Percentiles rank a stretch among this genome's conserved stretches.
Evolutionary conservation across 768 basidiomycete species (phyloP).

Genomic region (Peribolospora baueri): DNA sequence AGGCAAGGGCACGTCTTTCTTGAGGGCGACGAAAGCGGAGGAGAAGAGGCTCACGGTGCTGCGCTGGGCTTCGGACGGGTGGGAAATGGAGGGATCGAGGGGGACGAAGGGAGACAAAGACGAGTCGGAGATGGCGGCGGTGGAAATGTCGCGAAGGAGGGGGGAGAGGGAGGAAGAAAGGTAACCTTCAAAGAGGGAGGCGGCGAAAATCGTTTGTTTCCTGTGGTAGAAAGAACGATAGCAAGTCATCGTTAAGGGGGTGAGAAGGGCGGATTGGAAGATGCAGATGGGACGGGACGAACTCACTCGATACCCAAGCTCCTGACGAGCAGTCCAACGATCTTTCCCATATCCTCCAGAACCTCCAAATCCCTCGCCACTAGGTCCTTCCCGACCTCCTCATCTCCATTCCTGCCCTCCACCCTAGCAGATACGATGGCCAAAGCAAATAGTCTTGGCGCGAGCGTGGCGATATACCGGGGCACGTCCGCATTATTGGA

Average conservation of each 20-base stretch:
- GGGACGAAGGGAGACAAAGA: neutral
- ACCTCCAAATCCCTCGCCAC: slow-evolving; percentile 30
- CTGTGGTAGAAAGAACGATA: neutral
- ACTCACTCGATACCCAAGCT: slow-evolving; percentile 42
- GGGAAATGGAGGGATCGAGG: no score
- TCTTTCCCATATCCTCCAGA: slow-evolving; percentile 35
- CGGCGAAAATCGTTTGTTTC: slow-evolving; percentile 1
- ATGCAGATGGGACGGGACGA: no score
- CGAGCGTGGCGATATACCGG: slow-evolving; percentile 53
- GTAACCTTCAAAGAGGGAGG: slow-evolving; percentile 3
- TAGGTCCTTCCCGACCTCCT: slow-evolving; percentile 3
- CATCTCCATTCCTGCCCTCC: slow-evolving; percentile 6
- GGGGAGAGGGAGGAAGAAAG: neutral
- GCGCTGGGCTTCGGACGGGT: neutral
- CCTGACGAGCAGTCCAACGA: slow-evolving; percentile 44
- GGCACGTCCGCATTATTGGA: slow-evolving; percentile 39
- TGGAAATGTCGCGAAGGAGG: slow-evolving; percentile 1
- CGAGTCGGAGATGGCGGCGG: slow-evolving; percentile 4
- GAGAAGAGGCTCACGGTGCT: slow-evolving; percentile 4
- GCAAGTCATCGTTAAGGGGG: no score
- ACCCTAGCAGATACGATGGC: slow-evolving; percentile 25
- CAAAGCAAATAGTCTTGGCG: slow-evolving; percentile 46
- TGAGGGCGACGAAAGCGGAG: slow-evolving; percentile 1
- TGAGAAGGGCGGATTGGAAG: no score
- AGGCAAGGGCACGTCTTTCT: no score